These are phyloP conservation scores for Pyrus bretschneideri DNA, from an alignment of 306 rosid species.

Conservation along the genomic window DNA sequence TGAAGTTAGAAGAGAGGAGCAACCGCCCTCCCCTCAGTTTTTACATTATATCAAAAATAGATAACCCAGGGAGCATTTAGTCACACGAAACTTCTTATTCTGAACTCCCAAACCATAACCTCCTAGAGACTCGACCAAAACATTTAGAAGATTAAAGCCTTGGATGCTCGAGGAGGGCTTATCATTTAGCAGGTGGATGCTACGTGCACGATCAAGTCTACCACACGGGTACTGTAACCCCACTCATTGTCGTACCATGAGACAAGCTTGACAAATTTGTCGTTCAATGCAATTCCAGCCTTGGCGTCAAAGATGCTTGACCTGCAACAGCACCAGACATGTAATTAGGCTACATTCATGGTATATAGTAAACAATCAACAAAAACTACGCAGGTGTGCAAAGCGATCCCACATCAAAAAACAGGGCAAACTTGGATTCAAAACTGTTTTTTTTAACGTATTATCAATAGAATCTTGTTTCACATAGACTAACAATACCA, in stretches of 20 bases:
- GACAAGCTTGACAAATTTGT: slow-evolving; percentile 61
- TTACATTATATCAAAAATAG: background rate
- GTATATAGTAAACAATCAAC: background rate
- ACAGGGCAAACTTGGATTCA: background rate
- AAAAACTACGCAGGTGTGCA: background rate
- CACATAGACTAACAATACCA: background rate
- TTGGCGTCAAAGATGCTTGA: slow-evolving; percentile 96
- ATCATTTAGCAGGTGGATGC: slow-evolving; percentile 27
- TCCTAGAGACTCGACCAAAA: slow-evolving; percentile 17
- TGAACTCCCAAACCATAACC: background rate
- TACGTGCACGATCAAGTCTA: slow-evolving; percentile 79
- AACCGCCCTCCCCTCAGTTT: background rate
- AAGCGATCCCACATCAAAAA: background rate
- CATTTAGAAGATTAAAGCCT: background rate
- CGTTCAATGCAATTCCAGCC: slow-evolving; percentile 95
- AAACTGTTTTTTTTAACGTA: too few species aligned
- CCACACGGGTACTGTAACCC: slow-evolving; percentile 96
- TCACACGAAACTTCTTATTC: slow-evolving; percentile 16
- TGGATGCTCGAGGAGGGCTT: background rate
- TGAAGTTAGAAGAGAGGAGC: background rate
- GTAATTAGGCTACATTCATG: background rate
- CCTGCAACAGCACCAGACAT: slow-evolving; percentile 35
- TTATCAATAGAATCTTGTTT: background rate
- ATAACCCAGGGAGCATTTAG: background rate
- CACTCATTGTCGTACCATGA: slow-evolving; percentile 87